phyloP scores from a whole-genome alignment of 441 rosid species.

The Pelargonium citronellum region DNA sequence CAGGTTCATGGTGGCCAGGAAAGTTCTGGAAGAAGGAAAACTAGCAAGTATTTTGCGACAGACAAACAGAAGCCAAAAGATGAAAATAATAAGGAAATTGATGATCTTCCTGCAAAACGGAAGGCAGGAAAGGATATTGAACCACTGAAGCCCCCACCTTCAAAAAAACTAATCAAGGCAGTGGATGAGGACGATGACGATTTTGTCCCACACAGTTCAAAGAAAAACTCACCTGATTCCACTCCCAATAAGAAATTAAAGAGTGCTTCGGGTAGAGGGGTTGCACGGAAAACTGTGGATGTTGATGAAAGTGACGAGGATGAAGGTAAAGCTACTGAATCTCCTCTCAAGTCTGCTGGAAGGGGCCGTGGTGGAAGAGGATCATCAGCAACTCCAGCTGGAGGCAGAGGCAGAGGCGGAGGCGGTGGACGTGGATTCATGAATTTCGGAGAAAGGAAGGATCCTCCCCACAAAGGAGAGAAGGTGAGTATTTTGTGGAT shows the following conservation, averaged over 20 bases:
- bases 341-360: constrained; percentile 62
- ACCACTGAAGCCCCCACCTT: constrained; percentile 41
- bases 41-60: constrained; percentile 85
- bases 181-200: constrained; percentile 43
- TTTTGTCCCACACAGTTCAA: constrained; percentile 47
- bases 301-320: constrained; percentile 51
- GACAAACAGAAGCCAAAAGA: constrained; percentile 54
- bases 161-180: constrained; percentile 42
- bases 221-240: constrained; percentile 39
- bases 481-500: constrained; percentile 43
- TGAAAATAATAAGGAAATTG: constrained; percentile 33
- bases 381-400: constrained; percentile 46
- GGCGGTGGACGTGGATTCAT: constrained; percentile 89
- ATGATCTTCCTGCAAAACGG: constrained; percentile 59
- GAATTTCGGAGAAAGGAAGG: constrained; percentile 95
- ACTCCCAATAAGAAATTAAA: constrained; percentile 74
- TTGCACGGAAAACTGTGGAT: constrained; percentile 42
- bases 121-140: constrained; percentile 40
- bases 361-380: constrained; percentile 86
- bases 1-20: constrained; percentile 46
- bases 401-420: constrained; percentile 68
- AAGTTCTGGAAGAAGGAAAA: constrained; percentile 61
- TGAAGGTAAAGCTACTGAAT: constrained; percentile 41
- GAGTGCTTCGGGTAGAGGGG: constrained; percentile 60
- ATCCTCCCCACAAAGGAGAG: constrained; percentile 98